Conservation (phyloP, 2,329 filamentous ascomycete species). For the Scytalidium sp. region DNA sequence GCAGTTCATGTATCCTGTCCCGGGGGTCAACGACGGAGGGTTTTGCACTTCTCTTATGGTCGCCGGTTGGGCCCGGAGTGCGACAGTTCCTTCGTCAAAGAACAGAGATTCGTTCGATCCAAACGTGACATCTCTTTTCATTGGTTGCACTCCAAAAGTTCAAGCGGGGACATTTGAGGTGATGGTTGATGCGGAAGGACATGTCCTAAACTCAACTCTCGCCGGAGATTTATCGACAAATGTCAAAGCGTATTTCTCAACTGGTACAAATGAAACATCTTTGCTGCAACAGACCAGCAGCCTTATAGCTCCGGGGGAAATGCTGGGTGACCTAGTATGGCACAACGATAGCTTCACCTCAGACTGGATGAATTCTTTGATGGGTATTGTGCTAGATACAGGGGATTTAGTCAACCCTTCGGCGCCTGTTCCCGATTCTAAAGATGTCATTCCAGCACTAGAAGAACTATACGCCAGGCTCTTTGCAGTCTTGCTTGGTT, state of each 20-base stretch:
- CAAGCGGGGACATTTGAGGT: conserved; percentile 30
- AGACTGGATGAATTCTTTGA: conserved; percentile 48
- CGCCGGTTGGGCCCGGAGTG: conserved; percentile 13
- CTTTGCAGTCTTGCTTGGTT: conserved; percentile 40
- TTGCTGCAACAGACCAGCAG: conserved; percentile 3
- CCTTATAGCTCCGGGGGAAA: conserved; percentile 3
- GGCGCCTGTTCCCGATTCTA: conserved; percentile 28
- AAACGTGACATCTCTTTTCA: conserved; percentile 15
- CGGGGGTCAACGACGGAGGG: conserved; percentile 2
- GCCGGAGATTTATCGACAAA: conserved; percentile 4
- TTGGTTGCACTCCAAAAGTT: conserved; percentile 34
- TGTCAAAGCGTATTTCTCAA: conserved; percentile 2
- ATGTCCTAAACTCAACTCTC: conserved; percentile 20
- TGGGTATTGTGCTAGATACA: conserved; percentile 27
- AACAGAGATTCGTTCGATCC: neutral
- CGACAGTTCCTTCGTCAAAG: neutral
- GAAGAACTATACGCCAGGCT: conserved; percentile 31
- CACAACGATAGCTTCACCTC: conserved; percentile 44
- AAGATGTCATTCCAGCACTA: conserved; percentile 21
- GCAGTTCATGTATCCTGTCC: conserved; percentile 2
- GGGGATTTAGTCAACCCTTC: conserved; percentile 32
- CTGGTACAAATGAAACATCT: neutral
- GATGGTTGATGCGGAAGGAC: conserved; percentile 28
- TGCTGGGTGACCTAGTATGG: conserved; percentile 26
- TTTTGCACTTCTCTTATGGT: conserved; percentile 10